phyloP scores from a whole-genome alignment of 1,139 yeast species.

The Kluyveromyces sp. region DNA sequence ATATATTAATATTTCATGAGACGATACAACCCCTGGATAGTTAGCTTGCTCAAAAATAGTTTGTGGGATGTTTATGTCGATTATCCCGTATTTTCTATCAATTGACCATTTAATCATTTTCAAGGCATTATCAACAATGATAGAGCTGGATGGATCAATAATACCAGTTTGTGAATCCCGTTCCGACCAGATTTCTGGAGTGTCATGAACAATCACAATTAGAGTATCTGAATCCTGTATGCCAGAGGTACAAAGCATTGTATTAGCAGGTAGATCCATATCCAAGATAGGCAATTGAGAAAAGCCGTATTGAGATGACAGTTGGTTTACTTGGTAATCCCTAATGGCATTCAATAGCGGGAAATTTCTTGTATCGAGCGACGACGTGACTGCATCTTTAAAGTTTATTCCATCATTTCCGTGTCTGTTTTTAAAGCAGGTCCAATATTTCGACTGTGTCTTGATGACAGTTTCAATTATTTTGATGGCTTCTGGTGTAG shows the following conservation, averaged over 20 bases:
- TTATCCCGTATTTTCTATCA: conserved; percentile 58
- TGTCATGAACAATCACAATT: conserved; percentile 74
- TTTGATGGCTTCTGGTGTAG: conserved; percentile 73
- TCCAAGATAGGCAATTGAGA: conserved; percentile 62
- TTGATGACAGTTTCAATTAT: conserved; percentile 79
- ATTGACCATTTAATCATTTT: conserved; percentile 53
- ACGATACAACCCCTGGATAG: conserved; percentile 55
- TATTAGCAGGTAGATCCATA: conserved; percentile 51
- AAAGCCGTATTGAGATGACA: conserved; percentile 51
- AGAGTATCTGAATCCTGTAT: conserved; percentile 58
- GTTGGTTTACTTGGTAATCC: conserved; percentile 52
- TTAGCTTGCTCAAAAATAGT: conserved; percentile 32
- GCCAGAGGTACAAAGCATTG: conserved; percentile 69
- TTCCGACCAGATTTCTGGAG: conserved; percentile 90
- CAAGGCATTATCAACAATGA: conserved; percentile 55
- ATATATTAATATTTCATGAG: conserved; percentile 72
- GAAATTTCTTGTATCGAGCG: conserved; percentile 29
- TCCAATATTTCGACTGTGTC: conserved; percentile 83
- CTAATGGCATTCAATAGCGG: conserved; percentile 68
- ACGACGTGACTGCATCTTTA: conserved; percentile 18
- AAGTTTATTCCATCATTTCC: conserved; percentile 38
- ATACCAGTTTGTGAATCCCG: conserved; percentile 73
- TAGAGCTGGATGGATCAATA: conserved; percentile 63
- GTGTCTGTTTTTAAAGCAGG: conserved; percentile 56
- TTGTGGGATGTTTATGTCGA: conserved; percentile 74